A percentile compares a stretch with the other conserved stretches of the same genome.
Evolutionary conservation across 768 basidiomycete genomes (phyloP).

Genomic region (Tubosaeta brunneosetosa): DNA sequence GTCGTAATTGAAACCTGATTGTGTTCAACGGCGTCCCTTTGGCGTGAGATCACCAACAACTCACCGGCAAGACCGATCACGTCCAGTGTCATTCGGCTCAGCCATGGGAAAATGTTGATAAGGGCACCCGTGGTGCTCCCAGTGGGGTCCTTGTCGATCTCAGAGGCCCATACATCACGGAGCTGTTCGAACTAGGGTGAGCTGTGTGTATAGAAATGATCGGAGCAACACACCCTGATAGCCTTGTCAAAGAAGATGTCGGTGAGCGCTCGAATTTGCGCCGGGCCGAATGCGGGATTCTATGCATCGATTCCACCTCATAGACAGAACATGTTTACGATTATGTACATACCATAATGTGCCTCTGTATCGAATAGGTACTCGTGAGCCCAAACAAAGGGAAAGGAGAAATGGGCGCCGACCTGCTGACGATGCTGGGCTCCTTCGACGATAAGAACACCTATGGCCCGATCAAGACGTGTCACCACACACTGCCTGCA

Average conservation of each 20-base stretch:
- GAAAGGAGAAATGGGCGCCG: background rate
- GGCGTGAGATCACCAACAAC: background rate
- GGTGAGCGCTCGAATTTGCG: background rate
- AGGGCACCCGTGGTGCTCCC: background rate
- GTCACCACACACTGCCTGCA: background rate
- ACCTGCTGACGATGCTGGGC: background rate
- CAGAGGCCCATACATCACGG: background rate
- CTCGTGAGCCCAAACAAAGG: background rate
- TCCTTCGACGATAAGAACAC: background rate
- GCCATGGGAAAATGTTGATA: background rate
- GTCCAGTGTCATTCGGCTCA: background rate
- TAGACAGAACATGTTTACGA: too few relatives aligned
- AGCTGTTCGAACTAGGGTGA: background rate
- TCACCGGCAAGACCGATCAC: background rate
- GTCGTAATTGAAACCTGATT: background rate
- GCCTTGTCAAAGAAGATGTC: background rate
- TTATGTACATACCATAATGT: background rate
- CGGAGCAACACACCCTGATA: background rate
- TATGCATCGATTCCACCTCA: background rate
- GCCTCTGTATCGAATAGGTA: background rate
- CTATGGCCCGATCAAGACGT: background rate
- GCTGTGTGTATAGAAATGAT: too few relatives aligned
- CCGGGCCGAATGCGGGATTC: background rate
- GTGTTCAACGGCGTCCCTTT: background rate
- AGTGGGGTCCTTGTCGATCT: background rate